Evolutionary conservation across 148 eudicot genomes (phyloP).

Genomic region (Suaeda aralocaspica): DNA sequence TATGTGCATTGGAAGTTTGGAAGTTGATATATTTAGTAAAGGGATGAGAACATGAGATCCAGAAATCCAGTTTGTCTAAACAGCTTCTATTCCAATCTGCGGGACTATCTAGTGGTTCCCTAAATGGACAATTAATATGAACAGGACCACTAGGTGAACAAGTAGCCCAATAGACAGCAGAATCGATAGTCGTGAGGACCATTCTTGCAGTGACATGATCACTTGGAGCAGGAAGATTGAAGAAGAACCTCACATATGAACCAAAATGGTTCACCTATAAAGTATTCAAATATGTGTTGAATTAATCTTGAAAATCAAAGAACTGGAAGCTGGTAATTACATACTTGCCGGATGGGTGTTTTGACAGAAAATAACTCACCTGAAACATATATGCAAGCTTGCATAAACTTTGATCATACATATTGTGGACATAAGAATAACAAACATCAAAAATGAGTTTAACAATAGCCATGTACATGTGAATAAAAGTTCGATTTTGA

Average conservation of each 20-base stretch:
- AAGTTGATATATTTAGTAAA: conserved; percentile 56
- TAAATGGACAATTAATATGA: conserved; percentile 85
- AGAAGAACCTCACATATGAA: conserved; percentile 72
- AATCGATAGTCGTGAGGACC: conserved; percentile 88
- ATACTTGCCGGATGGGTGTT: background rate
- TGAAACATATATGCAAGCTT: conserved; percentile 1
- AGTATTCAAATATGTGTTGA: background rate
- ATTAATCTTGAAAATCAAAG: background rate
- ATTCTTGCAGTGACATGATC: conserved; percentile 71
- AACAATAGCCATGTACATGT: background rate
- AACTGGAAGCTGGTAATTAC: background rate
- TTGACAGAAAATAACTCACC: background rate
- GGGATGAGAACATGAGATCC: conserved; percentile 68
- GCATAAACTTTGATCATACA: background rate
- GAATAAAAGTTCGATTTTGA: too few species aligned
- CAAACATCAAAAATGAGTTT: background rate
- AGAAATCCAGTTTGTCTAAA: conserved; percentile 63
- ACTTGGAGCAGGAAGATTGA: conserved; percentile 79
- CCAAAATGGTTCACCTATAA: conserved; percentile 88
- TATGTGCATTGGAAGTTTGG: conserved; percentile 34
- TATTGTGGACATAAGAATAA: background rate
- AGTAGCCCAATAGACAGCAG: conserved; percentile 75
- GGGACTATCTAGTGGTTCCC: conserved; percentile 79
- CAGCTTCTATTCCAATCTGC: conserved; percentile 50
- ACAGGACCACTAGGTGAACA: conserved; percentile 79